Conservation (phyloP, 1,284 basidiomycete species). For the Ganoderma lingzhi region DNA sequence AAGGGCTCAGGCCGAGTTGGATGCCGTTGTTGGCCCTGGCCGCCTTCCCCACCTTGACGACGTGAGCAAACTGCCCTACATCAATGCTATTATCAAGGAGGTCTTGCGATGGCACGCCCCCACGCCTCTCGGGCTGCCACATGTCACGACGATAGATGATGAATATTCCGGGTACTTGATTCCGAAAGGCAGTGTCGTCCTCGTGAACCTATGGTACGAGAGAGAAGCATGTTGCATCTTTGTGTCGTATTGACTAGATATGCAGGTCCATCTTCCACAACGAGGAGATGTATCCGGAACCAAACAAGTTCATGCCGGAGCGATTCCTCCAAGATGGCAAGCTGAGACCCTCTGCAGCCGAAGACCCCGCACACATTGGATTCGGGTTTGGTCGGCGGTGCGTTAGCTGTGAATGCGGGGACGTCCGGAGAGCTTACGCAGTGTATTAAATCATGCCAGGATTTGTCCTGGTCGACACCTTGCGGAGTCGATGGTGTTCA, state of each 20-base stretch:
- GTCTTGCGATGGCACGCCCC: slow-evolving; percentile 42
- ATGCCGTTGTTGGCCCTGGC: slow-evolving; percentile 46
- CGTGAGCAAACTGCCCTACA: slow-evolving; percentile 42
- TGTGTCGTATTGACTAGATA: too few species aligned
- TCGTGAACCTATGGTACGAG: slow-evolving; percentile 26
- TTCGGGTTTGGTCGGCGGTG: slow-evolving; percentile 31
- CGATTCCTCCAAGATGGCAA: slow-evolving; percentile 25
- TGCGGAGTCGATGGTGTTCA: slow-evolving; percentile 21
- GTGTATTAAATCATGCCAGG: background rate
- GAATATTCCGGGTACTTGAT: slow-evolving; percentile 24
- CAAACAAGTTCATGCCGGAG: slow-evolving; percentile 27
- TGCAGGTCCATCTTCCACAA: slow-evolving; percentile 22
- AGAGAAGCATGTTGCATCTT: background rate
- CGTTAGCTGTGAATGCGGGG: background rate
- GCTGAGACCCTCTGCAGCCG: background rate
- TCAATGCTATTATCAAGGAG: slow-evolving; percentile 45
- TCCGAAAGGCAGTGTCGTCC: slow-evolving; percentile 11
- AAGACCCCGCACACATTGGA: slow-evolving; percentile 7
- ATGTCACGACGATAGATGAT: slow-evolving; percentile 16
- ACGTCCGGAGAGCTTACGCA: background rate
- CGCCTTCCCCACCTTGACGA: slow-evolving; percentile 54
- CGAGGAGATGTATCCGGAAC: slow-evolving; percentile 15
- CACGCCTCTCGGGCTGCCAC: slow-evolving; percentile 18
- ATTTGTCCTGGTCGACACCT: slow-evolving; percentile 26
- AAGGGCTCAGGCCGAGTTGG: slow-evolving; percentile 41